phyloP scores from a whole-genome alignment of 176 grass and related monocot genomes.

The Juncus inflexus region DNA sequence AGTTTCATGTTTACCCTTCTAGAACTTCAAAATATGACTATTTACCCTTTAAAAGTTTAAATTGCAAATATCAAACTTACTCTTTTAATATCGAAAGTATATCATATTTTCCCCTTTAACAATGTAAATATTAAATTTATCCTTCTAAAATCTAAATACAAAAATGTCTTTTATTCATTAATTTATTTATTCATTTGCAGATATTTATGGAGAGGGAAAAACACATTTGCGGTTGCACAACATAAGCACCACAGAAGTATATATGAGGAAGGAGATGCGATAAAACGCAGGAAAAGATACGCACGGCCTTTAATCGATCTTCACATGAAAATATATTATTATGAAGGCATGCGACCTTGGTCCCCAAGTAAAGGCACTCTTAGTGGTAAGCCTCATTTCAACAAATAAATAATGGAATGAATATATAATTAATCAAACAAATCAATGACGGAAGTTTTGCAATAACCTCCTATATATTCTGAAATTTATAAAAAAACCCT shows the following conservation, averaged over 20 bases:
- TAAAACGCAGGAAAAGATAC: conserved; percentile 90
- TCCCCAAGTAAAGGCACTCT: conserved; percentile 47
- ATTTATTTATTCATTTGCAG: conserved; percentile 29
- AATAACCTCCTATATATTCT: neutral
- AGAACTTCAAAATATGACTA: no score
- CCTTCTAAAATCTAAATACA: no score
- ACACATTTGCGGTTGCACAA: conserved; percentile 82
- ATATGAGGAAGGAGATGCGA: conserved; percentile 90
- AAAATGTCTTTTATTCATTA: neutral
- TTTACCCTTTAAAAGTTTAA: no score
- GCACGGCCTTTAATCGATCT: conserved; percentile 88
- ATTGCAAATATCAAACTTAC: no score
- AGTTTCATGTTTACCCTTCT: neutral
- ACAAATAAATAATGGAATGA: no score
- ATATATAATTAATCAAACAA: no score
- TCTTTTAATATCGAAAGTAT: no score
- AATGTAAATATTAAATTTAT: no score
- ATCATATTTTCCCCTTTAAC: no score
- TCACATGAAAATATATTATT: conserved; percentile 95
- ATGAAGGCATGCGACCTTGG: conserved; percentile 88
- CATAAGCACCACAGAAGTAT: conserved; percentile 98
- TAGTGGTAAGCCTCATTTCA: conserved; percentile 50
- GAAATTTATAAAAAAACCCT: neutral
- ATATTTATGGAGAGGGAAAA: conserved; percentile 80
- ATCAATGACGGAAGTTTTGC: no score